Base-by-base conservation (phyloP, 257 asterid species). In the Leptodermis oblonga region DNA sequence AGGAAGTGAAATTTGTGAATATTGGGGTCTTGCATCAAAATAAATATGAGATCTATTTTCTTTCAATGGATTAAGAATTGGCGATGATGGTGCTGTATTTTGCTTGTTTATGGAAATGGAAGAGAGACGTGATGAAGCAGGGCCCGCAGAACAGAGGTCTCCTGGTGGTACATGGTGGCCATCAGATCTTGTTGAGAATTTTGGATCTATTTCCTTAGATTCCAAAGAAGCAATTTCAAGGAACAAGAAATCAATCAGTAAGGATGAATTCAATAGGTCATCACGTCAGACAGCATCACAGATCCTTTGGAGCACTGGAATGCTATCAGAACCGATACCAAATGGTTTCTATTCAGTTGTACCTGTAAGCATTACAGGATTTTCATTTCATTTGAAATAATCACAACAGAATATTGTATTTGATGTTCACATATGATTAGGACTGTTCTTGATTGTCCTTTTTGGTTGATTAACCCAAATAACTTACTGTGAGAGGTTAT, bases 341-440 rank as follows among this genome's bases (percentile, higher is more conserved):
- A 89, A 91, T 82, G 99, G 99, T 68, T 94, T 94, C 88, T 94
- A 89, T 85, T 89, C 94, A 67, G 83, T 91, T 76, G 85, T 85
- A 77, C 96, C 97, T 10, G 99, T 94, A 81, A 94, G 99, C 75
- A 72, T 79, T 62, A 58, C 69, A 48, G 60, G 76, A 51, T 67
- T 41, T 73, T 72, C 64, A 72, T 14, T 72, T 62, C 34, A 30
- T 75, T 70, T 67, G 53, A 36, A 28, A 26, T 59, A 75, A 14
- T 61, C 60, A 15, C 68, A 71, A 77, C 67, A 43, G 54, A 68
- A 39, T 3, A 3, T 31, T 46, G 31, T 18, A 4, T 33, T 2
- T n/a, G 17, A 9, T 36, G 58, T 22, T 61, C n/a, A 5, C 14
- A 37, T 59, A 37, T 48, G 14, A 15, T 8, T 33, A 10, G 26